Percentiles rank a stretch among this genome's conserved stretches.
Conservation (phyloP, 352 stramenopile species). For the Phytophthora kernoviae region DNA sequence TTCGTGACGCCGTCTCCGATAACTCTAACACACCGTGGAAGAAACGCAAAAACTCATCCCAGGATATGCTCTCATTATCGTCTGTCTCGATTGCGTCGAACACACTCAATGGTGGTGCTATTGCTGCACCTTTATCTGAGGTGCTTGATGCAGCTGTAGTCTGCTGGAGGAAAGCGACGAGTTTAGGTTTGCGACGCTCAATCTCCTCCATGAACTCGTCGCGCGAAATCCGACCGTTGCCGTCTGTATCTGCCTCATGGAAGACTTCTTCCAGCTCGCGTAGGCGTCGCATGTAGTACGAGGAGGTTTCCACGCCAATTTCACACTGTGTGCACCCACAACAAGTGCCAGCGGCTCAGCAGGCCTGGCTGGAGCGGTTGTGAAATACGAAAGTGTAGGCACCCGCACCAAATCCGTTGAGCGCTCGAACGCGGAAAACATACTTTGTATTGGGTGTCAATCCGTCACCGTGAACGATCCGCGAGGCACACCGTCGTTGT, state of each 20-base stretch:
- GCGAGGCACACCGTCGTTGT: constrained; percentile 78
- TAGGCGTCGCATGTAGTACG: constrained; percentile 67
- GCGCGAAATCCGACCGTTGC: constrained; percentile 75
- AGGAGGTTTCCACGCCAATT: constrained; percentile 77
- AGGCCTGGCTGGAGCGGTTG: constrained; percentile 78
- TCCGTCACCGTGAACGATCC: constrained; percentile 71
- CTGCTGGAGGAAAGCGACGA: constrained; percentile 80
- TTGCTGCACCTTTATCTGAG: constrained; percentile 3
- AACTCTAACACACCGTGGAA: constrained; percentile 72
- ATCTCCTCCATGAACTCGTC: constrained; percentile 90
- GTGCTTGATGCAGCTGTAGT: constrained; percentile 30
- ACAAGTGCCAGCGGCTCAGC: constrained; percentile 66
- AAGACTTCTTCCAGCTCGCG: constrained; percentile 85
- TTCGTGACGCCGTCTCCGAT: constrained; percentile 25
- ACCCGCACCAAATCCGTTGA: constrained; percentile 91
- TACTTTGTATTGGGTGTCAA: constrained; percentile 90
- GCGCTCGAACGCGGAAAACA: constrained; percentile 85
- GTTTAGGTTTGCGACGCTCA: constrained; percentile 70
- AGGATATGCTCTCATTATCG: constrained; percentile 89
- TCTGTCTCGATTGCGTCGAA: constrained; percentile 92
- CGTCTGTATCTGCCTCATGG: constrained; percentile 73
- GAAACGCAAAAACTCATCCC: constrained; percentile 83
- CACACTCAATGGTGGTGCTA: constrained; percentile 57
- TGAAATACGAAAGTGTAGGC: constrained; percentile 86
- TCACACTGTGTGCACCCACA: constrained; percentile 72